Base-by-base conservation (phyloP, 176 grass and related monocot genomes). In the Coix lacrymajobi region DNA sequence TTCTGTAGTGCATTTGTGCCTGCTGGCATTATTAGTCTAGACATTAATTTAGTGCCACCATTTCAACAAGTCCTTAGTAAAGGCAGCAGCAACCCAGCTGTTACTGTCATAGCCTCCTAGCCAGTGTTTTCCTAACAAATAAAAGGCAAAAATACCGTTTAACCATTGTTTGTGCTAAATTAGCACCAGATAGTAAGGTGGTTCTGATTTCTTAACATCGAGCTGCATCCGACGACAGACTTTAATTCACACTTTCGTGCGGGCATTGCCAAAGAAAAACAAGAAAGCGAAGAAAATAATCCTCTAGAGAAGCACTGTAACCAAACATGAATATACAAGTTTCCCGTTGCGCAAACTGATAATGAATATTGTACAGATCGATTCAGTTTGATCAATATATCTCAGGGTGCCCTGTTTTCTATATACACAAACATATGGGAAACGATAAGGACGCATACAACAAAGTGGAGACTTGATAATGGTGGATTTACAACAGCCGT, bases 331-430 rank as follows among this genome's bases (percentile, higher is more conserved):
- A 44, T 14, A 44, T 44, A 44, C 41, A 44, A 13, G 41, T 44
- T 44, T 1, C 12, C 41, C 43, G 12, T 45, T 45, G 43, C 43
- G 13, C 43, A 45, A 45, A 45, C 43, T 45, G 12, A 46, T 46
- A 16, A 5, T 16, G 44, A 46, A 48, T 72, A 19, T 48, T 19
- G 41, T 29, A 76, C 30, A 75, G 36, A 37, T 14, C 13, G 16
- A 22, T 74, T 52, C 30, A 80, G 8, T 79, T 83, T 79, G 62
- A n/a, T 84, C n/a, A 66, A 31, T 56, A 82, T 33, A 45, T 37
- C 43, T 10, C 25, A 78, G 20, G 64, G 65, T 37, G 17, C 51
- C 44, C n/a, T 14, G 11, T 22, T 62, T 82, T 32, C 31, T 58
- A 44, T 58, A 44, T 69, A 84, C 69, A 68, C 17, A 66, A 54